Percentiles rank a stretch among this genome's conserved stretches.
Evolutionary conservation across 176 grass and related monocot species (phyloP).

Genomic region (Oryza longistaminata): DNA sequence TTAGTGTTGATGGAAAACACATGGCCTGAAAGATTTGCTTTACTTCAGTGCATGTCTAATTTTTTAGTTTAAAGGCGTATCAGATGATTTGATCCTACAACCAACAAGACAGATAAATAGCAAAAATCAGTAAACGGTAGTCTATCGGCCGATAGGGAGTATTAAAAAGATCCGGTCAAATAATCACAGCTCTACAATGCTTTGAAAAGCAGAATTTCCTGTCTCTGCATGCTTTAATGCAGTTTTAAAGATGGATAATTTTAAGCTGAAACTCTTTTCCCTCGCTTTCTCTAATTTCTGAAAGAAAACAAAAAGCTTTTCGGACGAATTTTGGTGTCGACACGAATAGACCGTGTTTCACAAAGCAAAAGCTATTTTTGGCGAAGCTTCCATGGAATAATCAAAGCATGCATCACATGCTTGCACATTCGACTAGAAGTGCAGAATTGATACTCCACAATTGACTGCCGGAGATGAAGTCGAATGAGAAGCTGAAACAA

Average conservation of each 20-base stretch:
- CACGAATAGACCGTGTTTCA: conserved; percentile 6
- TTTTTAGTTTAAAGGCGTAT: no score
- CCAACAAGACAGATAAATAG: no score
- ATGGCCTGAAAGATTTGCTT: no score
- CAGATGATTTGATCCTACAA: no score
- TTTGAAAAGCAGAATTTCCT: background rate
- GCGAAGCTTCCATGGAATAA: conserved; percentile 35
- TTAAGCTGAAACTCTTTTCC: background rate
- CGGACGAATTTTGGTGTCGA: conserved; percentile 11
- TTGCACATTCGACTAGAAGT: background rate
- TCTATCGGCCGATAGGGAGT: no score
- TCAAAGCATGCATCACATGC: background rate
- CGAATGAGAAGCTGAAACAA: background rate
- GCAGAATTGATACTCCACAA: background rate
- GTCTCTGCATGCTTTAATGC: background rate
- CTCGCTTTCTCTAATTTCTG: background rate
- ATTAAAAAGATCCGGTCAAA: no score
- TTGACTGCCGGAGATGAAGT: background rate
- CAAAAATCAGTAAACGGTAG: no score
- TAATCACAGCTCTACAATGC: background rate
- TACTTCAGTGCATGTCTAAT: no score
- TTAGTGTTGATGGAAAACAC: no score
- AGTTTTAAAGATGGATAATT: background rate
- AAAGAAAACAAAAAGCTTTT: background rate
- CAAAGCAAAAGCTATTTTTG: conserved; percentile 20